Conservation (phyloP, 345 rosid species). For the Brassica napus region DNA sequence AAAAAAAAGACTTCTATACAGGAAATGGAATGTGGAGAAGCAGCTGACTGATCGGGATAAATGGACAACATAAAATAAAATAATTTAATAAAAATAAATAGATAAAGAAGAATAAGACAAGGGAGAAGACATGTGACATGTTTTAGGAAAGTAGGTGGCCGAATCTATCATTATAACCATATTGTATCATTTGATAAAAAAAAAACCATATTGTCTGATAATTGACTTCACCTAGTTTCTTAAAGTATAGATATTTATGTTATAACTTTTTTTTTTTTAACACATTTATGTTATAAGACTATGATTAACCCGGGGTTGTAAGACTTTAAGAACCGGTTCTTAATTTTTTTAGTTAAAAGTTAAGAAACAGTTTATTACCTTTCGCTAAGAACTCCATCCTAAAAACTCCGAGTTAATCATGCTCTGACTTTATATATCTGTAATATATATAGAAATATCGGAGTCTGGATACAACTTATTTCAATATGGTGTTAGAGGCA, state of each 20-base stretch:
- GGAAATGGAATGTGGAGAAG: constrained; percentile 28
- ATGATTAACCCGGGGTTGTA: too few relatives aligned
- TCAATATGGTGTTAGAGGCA: constrained; percentile 1
- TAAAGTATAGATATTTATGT: background rate
- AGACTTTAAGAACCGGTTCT: too few relatives aligned
- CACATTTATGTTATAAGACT: too few relatives aligned
- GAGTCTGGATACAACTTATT: background rate
- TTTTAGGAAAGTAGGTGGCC: constrained; percentile 42
- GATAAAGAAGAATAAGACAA: constrained; percentile 27
- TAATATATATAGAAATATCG: too few relatives aligned
- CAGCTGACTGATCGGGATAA: constrained; percentile 8
- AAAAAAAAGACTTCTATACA: background rate
- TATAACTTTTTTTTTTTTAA: too few relatives aligned
- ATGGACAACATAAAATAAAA: background rate
- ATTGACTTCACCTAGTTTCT: constrained; percentile 34
- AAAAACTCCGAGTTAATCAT: too few relatives aligned
- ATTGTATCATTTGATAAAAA: background rate
- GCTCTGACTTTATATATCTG: background rate
- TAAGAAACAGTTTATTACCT: too few relatives aligned
- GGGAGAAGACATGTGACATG: constrained; percentile 41
- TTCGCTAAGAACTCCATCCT: too few relatives aligned
- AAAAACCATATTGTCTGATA: constrained; percentile 27
- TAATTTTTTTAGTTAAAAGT: too few relatives aligned
- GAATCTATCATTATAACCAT: constrained; percentile 42
- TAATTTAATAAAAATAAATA: background rate